Percentiles rank a stretch among this genome's conserved stretches.
phyloP scores from a whole-genome alignment of 1,284 basidiomycete species.

The Heliocybe sulcata region DNA sequence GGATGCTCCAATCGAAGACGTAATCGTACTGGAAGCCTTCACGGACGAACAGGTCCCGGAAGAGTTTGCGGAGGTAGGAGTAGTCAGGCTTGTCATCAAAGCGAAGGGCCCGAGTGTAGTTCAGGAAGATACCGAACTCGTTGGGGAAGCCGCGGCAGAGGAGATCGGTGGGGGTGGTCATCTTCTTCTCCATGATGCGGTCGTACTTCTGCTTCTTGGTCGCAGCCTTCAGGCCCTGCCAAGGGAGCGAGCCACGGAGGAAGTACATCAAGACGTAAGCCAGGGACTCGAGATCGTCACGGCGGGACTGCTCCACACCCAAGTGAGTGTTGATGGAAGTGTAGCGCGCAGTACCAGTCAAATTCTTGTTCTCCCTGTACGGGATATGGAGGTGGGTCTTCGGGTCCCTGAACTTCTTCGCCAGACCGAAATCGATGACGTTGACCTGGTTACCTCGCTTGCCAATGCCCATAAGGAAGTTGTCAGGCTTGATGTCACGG shows the following conservation, averaged over 20 bases:
- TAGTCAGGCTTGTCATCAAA: conserved; percentile 99
- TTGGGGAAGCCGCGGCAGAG: conserved; percentile 96
- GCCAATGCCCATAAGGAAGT: conserved; percentile 99
- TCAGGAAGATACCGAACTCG: conserved; percentile 96
- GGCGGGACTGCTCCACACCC: conserved; percentile 94
- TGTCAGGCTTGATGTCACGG: conserved; percentile 99
- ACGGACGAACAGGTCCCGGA: conserved; percentile 95
- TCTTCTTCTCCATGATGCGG: conserved; percentile 99
- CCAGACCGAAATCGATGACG: conserved; percentile 98
- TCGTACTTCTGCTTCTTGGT: conserved; percentile 99
- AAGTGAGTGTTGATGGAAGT: conserved; percentile 99
- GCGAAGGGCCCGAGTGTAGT: conserved; percentile 93
- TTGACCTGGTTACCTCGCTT: conserved; percentile 99
- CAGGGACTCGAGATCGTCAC: conserved; percentile 93
- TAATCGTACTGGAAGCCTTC: conserved; percentile 98
- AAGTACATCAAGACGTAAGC: conserved; percentile 99
- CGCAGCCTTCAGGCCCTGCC: conserved; percentile 97
- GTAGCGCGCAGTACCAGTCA: conserved; percentile 98
- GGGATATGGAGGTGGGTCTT: conserved; percentile 99
- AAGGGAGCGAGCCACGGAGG: conserved; percentile 91
- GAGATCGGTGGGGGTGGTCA: conserved; percentile 95
- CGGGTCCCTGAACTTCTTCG: conserved; percentile 99
- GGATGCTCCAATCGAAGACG: conserved; percentile 96
- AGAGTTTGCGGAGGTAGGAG: conserved; percentile 95
- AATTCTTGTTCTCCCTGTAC: conserved; percentile 99